These are phyloP conservation scores for Diaporthe vexans DNA, from an alignment of 2,329 filamentous ascomycete genomes.

Conservation along the genomic window DNA sequence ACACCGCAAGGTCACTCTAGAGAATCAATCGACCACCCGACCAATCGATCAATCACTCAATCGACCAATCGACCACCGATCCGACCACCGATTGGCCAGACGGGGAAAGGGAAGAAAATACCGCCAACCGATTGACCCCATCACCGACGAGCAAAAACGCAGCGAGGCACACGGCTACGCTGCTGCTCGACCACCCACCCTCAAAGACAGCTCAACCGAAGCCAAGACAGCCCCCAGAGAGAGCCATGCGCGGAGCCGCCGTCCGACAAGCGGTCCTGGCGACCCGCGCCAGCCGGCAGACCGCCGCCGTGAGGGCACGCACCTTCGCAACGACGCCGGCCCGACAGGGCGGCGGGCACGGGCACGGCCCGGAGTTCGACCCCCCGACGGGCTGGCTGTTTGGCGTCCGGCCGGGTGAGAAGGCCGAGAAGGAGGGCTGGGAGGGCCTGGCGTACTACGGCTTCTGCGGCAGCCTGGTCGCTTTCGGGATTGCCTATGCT, in stretches of 20 bases:
- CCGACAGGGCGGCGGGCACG: constrained; percentile 53
- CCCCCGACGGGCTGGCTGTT: constrained; percentile 93
- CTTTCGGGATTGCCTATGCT: constrained; percentile 85
- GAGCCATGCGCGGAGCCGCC: constrained; percentile 32
- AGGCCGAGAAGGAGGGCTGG: constrained; percentile 97
- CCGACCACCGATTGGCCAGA: background rate
- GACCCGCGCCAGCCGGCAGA: constrained; percentile 24
- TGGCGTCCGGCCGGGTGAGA: constrained; percentile 94
- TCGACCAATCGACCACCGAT: background rate
- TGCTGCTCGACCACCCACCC: background rate
- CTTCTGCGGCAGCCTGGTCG: constrained; percentile 82
- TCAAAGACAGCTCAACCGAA: background rate
- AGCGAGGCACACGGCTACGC: background rate
- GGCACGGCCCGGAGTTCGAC: constrained; percentile 85
- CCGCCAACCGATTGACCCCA: background rate
- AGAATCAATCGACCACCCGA: background rate
- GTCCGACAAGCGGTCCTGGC: constrained; percentile 31
- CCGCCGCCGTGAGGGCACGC: constrained; percentile 8
- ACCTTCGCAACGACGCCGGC: constrained; percentile 49
- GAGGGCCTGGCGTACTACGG: constrained; percentile 89
- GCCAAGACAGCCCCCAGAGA: background rate
- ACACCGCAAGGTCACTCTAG: background rate
- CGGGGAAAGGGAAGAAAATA: background rate
- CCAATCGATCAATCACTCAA: background rate
- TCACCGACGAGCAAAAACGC: constrained; percentile 11